A percentile compares a stretch with the other conserved stretches of the same genome.
Evolutionary conservation across 495 filamentous ascomycete genomes (phyloP).

Genomic region (Massariosphaeria phaeospora): DNA sequence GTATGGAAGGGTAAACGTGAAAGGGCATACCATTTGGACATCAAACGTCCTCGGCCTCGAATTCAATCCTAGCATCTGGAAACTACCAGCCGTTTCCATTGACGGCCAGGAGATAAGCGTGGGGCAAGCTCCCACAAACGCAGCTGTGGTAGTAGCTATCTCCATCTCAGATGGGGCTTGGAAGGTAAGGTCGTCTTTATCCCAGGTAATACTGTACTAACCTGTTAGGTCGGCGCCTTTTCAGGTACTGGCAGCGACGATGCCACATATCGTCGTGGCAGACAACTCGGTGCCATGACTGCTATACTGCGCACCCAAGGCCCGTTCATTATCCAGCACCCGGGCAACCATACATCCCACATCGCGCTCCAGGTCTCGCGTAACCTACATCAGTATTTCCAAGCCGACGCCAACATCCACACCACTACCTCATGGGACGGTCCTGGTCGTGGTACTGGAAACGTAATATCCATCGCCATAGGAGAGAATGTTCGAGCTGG

Average conservation of each 20-base stretch:
- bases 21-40: conserved; percentile 18
- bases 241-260: neutral
- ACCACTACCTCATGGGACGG: neutral
- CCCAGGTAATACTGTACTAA: neutral
- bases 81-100: neutral
- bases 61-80: conserved; percentile 10
- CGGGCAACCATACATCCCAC: conserved; percentile 29
- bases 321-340: conserved; percentile 44
- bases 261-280: conserved; percentile 39
- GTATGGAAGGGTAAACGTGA: conserved; percentile 33
- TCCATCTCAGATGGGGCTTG: neutral
- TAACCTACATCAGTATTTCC: conserved; percentile 57
- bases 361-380: conserved; percentile 54
- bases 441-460: conserved; percentile 12
- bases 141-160: neutral
- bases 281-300: conserved; percentile 50
- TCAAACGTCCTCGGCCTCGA: conserved; percentile 32
- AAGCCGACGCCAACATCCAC: conserved; percentile 50
- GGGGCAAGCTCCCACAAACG: neutral
- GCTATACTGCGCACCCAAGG: conserved; percentile 48
- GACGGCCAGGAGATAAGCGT: conserved; percentile 7
- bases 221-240: conserved; percentile 1
- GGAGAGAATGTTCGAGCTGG: conserved; percentile 23
- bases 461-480: conserved; percentile 36
- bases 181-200: neutral